Percentiles rank a stretch among this genome's conserved stretches.
These are phyloP conservation scores for Hexamita inflata DNA, from an alignment of 208 protist genomes.

Conservation along the genomic window DNA sequence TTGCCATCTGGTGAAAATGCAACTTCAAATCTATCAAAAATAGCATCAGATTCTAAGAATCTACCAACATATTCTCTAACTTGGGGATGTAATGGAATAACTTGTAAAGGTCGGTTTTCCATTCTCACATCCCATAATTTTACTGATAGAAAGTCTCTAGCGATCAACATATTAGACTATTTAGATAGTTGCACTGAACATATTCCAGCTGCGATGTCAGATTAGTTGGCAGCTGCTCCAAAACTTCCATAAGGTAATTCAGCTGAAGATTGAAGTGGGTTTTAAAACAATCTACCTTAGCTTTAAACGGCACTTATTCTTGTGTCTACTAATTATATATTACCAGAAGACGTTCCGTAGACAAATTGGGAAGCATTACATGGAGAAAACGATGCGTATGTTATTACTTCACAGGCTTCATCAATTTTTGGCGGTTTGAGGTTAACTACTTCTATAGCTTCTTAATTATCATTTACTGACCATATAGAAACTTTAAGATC, in stretches of 20 bases:
- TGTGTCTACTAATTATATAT: background rate
- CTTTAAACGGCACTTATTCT: background rate
- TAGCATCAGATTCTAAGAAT: constrained; percentile 6
- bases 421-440: constrained; percentile 10
- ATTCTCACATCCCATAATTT: constrained; percentile 16
- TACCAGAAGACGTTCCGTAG: constrained; percentile 13
- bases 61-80: background rate
- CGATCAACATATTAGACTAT: background rate
- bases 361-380: background rate
- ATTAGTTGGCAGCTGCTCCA: background rate
- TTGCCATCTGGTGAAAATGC: background rate
- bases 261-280: background rate
- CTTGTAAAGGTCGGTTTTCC: constrained; percentile 1
- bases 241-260: constrained; percentile 11
- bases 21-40: constrained; percentile 20
- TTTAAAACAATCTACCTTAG: background rate
- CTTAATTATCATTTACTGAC: background rate
- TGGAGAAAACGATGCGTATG: background rate
- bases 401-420: constrained; percentile 12
- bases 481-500: constrained; percentile 10
- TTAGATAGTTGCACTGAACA: background rate
- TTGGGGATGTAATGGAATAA: constrained; percentile 2
- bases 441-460: constrained; percentile 7
- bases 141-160: constrained; percentile 11
- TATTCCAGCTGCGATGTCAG: constrained; percentile 25